Base-by-base conservation (phyloP, 345 rosid species). In the Adansonia digitata region DNA sequence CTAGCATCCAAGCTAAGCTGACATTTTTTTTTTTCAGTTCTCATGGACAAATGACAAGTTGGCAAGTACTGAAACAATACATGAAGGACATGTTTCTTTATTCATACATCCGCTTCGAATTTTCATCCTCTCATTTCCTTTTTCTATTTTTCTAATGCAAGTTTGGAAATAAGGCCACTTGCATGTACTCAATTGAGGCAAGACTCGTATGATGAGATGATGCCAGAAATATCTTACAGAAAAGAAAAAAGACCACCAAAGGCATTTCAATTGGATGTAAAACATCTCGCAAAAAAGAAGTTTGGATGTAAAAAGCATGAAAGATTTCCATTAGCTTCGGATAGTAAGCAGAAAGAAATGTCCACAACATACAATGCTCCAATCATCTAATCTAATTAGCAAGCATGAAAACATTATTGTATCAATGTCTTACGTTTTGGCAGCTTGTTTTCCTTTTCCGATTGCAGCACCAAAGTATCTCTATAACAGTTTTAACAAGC, bases 371-470 rank as follows among this genome's bases (percentile, higher is more conserved):
- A 15, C 5, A 68, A 2, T 46, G 8, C 39, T 27, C 13, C 56
- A 46, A 46, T 68, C 20, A 46, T 15, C 34, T 3, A 37, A 45
- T 45, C 37, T 45, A 62, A 35, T 24, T 35, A 29, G 26, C 39
- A 26, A 6, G 18, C 45, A 56, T 22, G 27, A 15, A 34, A 7
- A 14, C 0, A 31, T 26, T 6, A 45, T 18, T 1, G 70, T 9
- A 76, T 67, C 51, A 55, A 20, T 49, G 40, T 22, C 98, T 90
- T 86, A 96, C 97, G 99, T 93, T 80, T 96, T 96, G 29, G 99
- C 97, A 51, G 97, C 98, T 82, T 96, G 99, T 72, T 92, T 96
- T 39, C 99, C 99, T 79, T 96, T 96, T 59, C 99, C 99, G 34
- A 96, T 89, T 5, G 99, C 99, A 53, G 99, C 98, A 72, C 98